Evolutionary conservation across 2,329 filamentous ascomycete genomes (phyloP).

Genomic region (Botrytis porri): DNA sequence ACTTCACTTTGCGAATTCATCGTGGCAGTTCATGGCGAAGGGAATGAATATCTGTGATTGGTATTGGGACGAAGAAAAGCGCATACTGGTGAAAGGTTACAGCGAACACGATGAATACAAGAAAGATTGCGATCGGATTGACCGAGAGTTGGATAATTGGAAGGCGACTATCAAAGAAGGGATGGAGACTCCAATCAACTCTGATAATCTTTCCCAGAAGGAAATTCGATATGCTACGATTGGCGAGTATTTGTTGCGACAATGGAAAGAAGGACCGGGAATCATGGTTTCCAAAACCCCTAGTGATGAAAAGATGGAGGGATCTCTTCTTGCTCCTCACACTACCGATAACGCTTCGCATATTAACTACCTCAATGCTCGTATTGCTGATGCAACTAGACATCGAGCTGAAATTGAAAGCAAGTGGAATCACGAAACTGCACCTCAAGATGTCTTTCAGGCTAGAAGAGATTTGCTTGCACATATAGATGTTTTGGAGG

Average conservation of each 20-base stretch:
- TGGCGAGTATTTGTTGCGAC: background rate
- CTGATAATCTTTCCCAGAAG: background rate
- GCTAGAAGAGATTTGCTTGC: background rate
- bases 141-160: background rate
- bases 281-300: background rate
- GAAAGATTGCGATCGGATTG: background rate
- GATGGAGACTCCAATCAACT: background rate
- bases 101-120: background rate
- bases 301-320: background rate
- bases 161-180: background rate
- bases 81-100: slow-evolving; percentile 4
- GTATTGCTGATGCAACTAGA: slow-evolving; percentile 2
- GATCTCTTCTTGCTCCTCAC: background rate
- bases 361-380: slow-evolving; percentile 7
- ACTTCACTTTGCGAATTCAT: too few species aligned
- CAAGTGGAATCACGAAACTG: background rate
- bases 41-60: background rate
- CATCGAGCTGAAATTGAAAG: background rate
- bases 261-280: slow-evolving; percentile 12
- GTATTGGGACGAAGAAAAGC: slow-evolving; percentile 10
- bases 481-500: background rate
- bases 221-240: background rate
- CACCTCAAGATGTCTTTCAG: background rate
- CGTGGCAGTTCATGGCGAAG: background rate
- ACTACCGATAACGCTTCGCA: slow-evolving; percentile 6